Evolutionary conservation across 2,329 filamentous ascomycete genomes (phyloP).

Genomic region (Colletotrichum shisoi): DNA sequence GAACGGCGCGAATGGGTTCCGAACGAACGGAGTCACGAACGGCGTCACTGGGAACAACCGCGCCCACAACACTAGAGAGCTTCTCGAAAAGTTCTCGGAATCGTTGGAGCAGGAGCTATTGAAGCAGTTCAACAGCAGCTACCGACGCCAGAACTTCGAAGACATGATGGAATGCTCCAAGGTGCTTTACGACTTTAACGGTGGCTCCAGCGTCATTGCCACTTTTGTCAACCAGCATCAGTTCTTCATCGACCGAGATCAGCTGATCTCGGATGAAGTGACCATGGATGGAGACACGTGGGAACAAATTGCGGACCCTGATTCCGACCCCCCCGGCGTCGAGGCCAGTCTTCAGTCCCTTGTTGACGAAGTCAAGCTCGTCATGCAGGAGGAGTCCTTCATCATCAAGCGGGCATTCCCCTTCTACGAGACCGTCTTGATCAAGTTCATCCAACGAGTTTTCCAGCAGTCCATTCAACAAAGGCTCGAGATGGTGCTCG

Average conservation of each 20-base stretch:
- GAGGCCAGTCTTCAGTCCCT: constrained; percentile 92
- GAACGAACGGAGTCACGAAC: constrained; percentile 60
- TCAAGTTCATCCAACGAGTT: constrained; percentile 91
- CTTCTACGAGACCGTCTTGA: constrained; percentile 91
- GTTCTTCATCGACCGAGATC: constrained; percentile 97
- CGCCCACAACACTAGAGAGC: constrained; percentile 77
- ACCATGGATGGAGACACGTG: constrained; percentile 77
- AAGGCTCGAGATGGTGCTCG: constrained; percentile 90
- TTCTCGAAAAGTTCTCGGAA: constrained; percentile 96
- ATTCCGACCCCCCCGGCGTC: constrained; percentile 87
- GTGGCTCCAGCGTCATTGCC: constrained; percentile 92
- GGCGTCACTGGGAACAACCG: constrained; percentile 54
- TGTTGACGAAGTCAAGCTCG: constrained; percentile 91
- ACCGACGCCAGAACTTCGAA: constrained; percentile 92
- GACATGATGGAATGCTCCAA: constrained; percentile 98
- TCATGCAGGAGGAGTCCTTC: constrained; percentile 95
- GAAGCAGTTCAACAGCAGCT: constrained; percentile 97
- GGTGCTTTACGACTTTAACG: constrained; percentile 94
- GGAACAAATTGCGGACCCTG: constrained; percentile 93
- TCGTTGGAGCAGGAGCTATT: constrained; percentile 93
- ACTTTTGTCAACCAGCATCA: constrained; percentile 98
- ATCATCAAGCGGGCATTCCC: constrained; percentile 97
- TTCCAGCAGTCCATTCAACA: constrained; percentile 99
- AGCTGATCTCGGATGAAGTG: constrained; percentile 88
- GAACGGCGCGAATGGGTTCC: constrained; percentile 63